Base-by-base conservation (phyloP, 2,329 filamentous ascomycete genomes). In the Zymoseptoria tritici region DNA sequence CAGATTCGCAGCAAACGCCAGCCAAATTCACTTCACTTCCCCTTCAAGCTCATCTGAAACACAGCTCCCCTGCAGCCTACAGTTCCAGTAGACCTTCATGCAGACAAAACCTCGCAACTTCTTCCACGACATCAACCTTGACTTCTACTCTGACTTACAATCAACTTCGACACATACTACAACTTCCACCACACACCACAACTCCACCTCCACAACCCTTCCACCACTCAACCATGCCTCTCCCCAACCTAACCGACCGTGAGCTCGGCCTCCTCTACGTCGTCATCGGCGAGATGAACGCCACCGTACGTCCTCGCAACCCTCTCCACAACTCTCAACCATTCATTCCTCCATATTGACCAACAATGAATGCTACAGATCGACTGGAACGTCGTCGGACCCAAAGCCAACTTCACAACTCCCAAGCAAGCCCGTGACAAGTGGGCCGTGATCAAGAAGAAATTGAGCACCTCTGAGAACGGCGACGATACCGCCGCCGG, bases 351-450 rank as follows among this genome's bases (percentile, higher is more conserved):
- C 22, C 24, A 51, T 21, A 26, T 50, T 20, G 22, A 57, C 21
- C 57, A 55, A 57, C 21, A 55, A 55, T 50, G 31, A 42, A 22
- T 11, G 2, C 29, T 54, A 13, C 52, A 67, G 66, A 60, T 66
- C 57, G 61, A 67, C 59, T 69, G 67, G 67, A 56, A 55, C 21
- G 49, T 58, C 4, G 63, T 68, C 29, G 64, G 62, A 3, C 46
- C 54, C 1, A 55, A 60, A 9, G 61, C 62, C 19, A 59, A 61
- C 54, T 63, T 62, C 57, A 62, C 57, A 9, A 66, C 63, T 1
- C 13, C 60, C 2, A 69, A 69, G 56, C 56, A 62, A 20, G 66
- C 66, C 2, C 65, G 67, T 22, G 67, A 69, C 55, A 49, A 58
- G 49, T 69, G 61, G 60, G 9, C 58, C 11, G 31, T 57, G 1